These are phyloP conservation scores for Phoenix roebelenii DNA, from an alignment of 176 grass and related monocot genomes.

Conservation along the genomic window DNA sequence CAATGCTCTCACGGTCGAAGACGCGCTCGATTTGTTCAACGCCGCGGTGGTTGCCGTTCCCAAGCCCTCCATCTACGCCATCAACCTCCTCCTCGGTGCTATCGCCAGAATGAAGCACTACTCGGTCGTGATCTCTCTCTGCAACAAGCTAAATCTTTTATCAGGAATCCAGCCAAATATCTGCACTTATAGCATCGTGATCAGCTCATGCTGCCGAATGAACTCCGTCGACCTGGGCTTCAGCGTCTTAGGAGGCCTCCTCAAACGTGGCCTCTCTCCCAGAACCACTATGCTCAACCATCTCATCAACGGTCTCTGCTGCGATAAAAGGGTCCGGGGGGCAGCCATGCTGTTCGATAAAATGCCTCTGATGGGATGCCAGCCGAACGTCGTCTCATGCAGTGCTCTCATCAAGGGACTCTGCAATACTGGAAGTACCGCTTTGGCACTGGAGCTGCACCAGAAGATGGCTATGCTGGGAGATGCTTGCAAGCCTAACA, in stretches of 20 bases:
- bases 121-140: conserved; percentile 12
- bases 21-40: neutral
- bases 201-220: conserved; percentile 13
- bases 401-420: conserved; percentile 10
- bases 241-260: neutral
- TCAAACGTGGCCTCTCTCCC: neutral
- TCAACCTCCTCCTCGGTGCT: neutral
- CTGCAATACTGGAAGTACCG: neutral
- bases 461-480: conserved; percentile 17
- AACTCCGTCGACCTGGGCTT: neutral
- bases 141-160: neutral
- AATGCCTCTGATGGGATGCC: conserved; percentile 24
- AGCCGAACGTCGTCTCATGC: conserved; percentile 3
- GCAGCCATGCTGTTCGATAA: conserved; percentile 12
- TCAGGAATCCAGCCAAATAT: neutral
- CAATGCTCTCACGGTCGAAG: neutral
- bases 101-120: neutral
- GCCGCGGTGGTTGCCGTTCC: neutral
- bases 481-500: conserved; percentile 1
- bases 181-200: conserved; percentile 17
- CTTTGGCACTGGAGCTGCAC: neutral
- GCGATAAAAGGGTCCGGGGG: conserved; percentile 4
- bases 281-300: neutral
- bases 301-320: conserved; percentile 19
- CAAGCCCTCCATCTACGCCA: neutral